A percentile compares a stretch with the other conserved stretches of the same genome.
Conservation (phyloP, 2,329 filamentous ascomycete genomes). For the Malbranchea zuffiana region DNA sequence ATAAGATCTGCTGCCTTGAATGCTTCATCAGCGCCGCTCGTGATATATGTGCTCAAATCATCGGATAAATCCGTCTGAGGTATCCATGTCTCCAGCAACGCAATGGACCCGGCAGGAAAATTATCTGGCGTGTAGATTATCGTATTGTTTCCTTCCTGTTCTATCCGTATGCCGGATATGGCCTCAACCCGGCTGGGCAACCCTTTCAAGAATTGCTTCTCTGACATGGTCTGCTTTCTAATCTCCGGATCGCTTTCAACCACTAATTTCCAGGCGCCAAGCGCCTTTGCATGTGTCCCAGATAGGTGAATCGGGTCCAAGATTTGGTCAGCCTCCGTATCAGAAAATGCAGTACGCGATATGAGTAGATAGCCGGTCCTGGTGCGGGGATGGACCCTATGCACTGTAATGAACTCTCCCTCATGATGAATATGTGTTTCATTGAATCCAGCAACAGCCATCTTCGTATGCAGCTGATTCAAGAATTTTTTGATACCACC, state of each 20-base stretch:
- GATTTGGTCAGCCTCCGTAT: slow-evolving; percentile 71
- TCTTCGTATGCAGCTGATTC: slow-evolving; percentile 87
- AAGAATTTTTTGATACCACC: slow-evolving; percentile 83
- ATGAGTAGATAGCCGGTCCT: slow-evolving; percentile 92
- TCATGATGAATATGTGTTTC: slow-evolving; percentile 97
- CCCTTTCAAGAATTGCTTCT: slow-evolving; percentile 63
- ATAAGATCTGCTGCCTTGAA: slow-evolving; percentile 64
- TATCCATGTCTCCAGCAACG: slow-evolving; percentile 92
- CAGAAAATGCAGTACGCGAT: slow-evolving; percentile 89
- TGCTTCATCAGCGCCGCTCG: slow-evolving; percentile 65
- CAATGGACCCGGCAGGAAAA: slow-evolving; percentile 89
- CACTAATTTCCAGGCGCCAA: slow-evolving; percentile 87
- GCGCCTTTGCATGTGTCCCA: slow-evolving; percentile 72
- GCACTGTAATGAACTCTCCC: slow-evolving; percentile 89
- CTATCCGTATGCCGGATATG: slow-evolving; percentile 61
- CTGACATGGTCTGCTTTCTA: slow-evolving; percentile 52
- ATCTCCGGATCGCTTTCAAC: slow-evolving; percentile 57
- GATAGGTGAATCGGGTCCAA: slow-evolving; percentile 69
- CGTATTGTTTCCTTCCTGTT: slow-evolving; percentile 61
- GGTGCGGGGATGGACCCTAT: slow-evolving; percentile 83
- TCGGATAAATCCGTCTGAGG: slow-evolving; percentile 73
- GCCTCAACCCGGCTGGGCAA: slow-evolving; percentile 74
- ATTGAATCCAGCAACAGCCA: slow-evolving; percentile 89
- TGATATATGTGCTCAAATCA: slow-evolving; percentile 77
- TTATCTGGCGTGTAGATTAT: slow-evolving; percentile 68